Evolutionary conservation across 176 grass and related monocot genomes (phyloP).

Genomic region (Tuctoria greenei): DNA sequence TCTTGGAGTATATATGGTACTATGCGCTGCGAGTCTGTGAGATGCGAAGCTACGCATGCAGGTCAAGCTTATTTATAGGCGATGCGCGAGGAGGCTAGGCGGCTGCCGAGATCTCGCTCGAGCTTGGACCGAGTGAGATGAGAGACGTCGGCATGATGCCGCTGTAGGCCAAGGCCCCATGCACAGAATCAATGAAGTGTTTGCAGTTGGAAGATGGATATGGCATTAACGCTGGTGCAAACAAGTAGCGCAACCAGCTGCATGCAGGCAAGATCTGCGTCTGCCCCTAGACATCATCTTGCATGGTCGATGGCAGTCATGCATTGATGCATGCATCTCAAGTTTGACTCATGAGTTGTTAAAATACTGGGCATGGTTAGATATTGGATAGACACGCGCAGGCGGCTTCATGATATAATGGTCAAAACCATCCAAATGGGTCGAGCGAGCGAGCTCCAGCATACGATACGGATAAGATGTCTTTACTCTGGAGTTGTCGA

Average conservation of each 20-base stretch:
- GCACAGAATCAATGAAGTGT: background rate
- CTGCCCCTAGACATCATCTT: background rate
- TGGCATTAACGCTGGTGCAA: background rate
- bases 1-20: background rate
- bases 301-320: background rate
- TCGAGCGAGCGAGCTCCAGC: background rate
- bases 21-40: background rate
- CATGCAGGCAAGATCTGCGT: background rate
- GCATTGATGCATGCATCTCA: background rate
- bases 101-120: background rate
- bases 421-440: too few relatives aligned
- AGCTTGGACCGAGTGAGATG: too few relatives aligned
- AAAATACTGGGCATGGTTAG: background rate
- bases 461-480: background rate
- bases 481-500: background rate
- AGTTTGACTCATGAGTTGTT: constrained; percentile 8
- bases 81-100: background rate
- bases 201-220: background rate
- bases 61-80: constrained; percentile 12
- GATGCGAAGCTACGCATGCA: constrained; percentile 21
- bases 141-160: background rate
- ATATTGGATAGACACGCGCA: background rate
- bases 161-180: background rate
- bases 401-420: background rate
- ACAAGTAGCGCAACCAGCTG: background rate